Base-by-base conservation (phyloP, 768 basidiomycete genomes). In the Cystofilobasidium bisporidii region DNA sequence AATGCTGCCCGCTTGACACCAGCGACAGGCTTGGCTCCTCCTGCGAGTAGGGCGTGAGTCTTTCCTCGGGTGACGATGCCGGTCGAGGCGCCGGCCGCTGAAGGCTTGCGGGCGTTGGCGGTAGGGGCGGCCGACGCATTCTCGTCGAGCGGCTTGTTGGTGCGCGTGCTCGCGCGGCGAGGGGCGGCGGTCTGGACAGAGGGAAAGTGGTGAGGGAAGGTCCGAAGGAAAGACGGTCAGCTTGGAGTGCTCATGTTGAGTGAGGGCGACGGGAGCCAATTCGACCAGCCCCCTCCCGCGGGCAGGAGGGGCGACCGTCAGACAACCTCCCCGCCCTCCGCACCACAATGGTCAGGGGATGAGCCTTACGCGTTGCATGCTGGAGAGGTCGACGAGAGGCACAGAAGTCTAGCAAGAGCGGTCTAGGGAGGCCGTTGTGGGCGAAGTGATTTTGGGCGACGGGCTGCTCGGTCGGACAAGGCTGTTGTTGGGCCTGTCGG, bases 1-100 rank as follows among this genome's bases (percentile, higher is more conserved):
- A 93, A 81, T 47, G 85, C 89, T 38, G 86, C 81, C 71, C 91
- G 83, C 75, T 85, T 84, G 26, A 81, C 78, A 50, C 79, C 81
- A 40, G 79, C 68, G 24, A 67, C 65, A 24, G 45, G 79, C 81
- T 89, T 91, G 71, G 80, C 77, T 66, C 76, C 75, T 11, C 41
- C 61, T 28, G 61, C 20, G 32, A 61, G 57, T 81, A 72, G 71
- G 82, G 69, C 69, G 72, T 74, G 70, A 72, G 74, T 41, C 40
- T 68, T 41, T 65, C 71, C 20, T 48, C 66, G 18, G 69, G 66
- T 26, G 61, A 58, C 18, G 58, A 53, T 20, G 63, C 45, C 17
- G 60, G 47, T 41, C 20, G 28, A 24, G 10, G 5, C 22, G 48
- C 43, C 33, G 17, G 69, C 72, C 71, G 47, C 75, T 60, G 76